Evolutionary conservation across 352 stramenopile genomes (phyloP), one percentile per base, ranked within the genome.

Genomic region (Phytopythium oedochilum): DNA sequence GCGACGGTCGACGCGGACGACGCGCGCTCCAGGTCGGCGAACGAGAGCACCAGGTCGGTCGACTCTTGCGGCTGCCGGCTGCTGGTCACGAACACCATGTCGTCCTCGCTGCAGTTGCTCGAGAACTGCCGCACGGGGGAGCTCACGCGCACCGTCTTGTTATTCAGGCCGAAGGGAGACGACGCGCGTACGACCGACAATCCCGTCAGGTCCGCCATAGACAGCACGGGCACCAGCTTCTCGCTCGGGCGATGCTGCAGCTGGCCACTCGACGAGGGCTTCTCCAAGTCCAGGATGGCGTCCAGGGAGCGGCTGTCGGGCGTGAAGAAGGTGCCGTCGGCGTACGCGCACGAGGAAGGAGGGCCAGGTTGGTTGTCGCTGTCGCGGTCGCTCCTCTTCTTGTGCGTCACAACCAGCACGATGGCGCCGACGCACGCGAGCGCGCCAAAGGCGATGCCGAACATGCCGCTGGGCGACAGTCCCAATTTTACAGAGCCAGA

Each of bases 371-470:
- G 31, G n/a, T 59, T 43, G 23, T 46, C 54, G 9, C 38, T 36
- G 22, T 38, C 44, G 22, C 29, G 53, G 0, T 35, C 22, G 32
- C 51, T 52, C 20, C 61, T 73, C 39, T 58, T 72, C 63, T 84
- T 82, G 66, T 76, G 74, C 36, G 68, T 68, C 25, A 84, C 66
- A 14, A 65, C 64, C 20, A 69, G 60, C 18, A 78, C 60, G 35
- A 84, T 26, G 1, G 59, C 66, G 17, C 67, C 71, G 5, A 74
- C 66, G 51, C 68, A 73, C 18, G 60, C 74, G 5, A 84, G 58
- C 10, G 61, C 59, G 23, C 64, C 74, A 35, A 73, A 60, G 0
- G 53, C 59, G 36, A 66, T 59, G 15, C 32, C 34, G 0, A 68
- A 43, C 34, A 42, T 46, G 47, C 34, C 8, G 25, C 17, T 20